A percentile compares a stretch with the other conserved stretches of the same genome.
Evolutionary conservation across 1,284 basidiomycete species (phyloP).

Genomic region (Cryptococcus sp.): DNA sequence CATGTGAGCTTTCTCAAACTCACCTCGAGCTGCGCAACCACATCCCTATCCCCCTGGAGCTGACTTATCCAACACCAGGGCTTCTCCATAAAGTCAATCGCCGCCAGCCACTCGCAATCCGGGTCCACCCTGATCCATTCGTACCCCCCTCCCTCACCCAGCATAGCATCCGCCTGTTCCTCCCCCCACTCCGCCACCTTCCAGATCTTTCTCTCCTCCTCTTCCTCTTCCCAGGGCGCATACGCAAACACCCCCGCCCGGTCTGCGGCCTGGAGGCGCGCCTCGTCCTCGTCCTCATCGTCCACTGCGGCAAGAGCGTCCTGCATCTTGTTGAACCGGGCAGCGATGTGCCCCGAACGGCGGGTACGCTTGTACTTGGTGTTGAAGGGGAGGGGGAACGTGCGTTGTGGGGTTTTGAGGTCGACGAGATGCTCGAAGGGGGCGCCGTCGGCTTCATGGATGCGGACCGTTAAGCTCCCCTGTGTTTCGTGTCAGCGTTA

Average conservation of each 20-base stretch:
- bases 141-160: slow-evolving; percentile 75
- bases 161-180: slow-evolving; percentile 90
- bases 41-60: slow-evolving; percentile 91
- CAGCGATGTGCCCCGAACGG: slow-evolving; percentile 66
- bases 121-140: slow-evolving; percentile 99
- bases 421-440: slow-evolving; percentile 98
- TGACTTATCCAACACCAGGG: slow-evolving; percentile 99
- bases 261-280: slow-evolving; percentile 74
- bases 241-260: slow-evolving; percentile 76
- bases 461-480: slow-evolving; percentile 97
- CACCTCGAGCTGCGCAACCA: slow-evolving; percentile 95
- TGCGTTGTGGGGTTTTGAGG: slow-evolving; percentile 78
- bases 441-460: slow-evolving; percentile 98
- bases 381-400: slow-evolving; percentile 97
- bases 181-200: slow-evolving; percentile 97
- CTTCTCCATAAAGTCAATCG: slow-evolving; percentile 87
- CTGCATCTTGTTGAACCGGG: slow-evolving; percentile 72
- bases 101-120: slow-evolving; percentile 97
- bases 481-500: slow-evolving; percentile 47
- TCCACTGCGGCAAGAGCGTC: slow-evolving; percentile 89
- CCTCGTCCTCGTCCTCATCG: slow-evolving; percentile 76
- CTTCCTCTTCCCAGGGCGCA: slow-evolving; percentile 76
- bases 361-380: slow-evolving; percentile 99
- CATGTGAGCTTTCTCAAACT: slow-evolving; percentile 27
- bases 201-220: slow-evolving; percentile 91